These are phyloP conservation scores for Peronosclerospora sorghi DNA, from an alignment of 352 stramenopile species.

Conservation along the genomic window DNA sequence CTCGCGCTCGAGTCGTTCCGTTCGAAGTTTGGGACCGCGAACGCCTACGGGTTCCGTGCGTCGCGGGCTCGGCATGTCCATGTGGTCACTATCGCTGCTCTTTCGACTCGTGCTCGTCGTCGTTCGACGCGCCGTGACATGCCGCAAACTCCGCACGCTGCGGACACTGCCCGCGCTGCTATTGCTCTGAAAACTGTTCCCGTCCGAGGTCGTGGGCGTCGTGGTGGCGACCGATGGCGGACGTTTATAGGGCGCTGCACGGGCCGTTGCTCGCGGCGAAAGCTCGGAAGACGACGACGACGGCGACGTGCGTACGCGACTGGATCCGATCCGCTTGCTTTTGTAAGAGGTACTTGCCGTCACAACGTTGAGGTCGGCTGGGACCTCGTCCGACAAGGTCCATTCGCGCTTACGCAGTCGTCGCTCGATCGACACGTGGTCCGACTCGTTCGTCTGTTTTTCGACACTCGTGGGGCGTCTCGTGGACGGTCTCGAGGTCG, in stretches of 20 bases:
- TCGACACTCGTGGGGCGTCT: neutral
- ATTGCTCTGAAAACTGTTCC: slow-evolving; percentile 16
- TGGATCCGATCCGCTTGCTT: slow-evolving; percentile 16
- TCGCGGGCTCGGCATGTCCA: slow-evolving; percentile 10
- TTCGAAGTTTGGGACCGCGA: too few species aligned
- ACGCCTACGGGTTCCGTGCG: slow-evolving; percentile 3
- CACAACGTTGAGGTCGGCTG: slow-evolving; percentile 5
- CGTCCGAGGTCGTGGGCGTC: slow-evolving; percentile 11
- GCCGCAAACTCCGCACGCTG: slow-evolving; percentile 14
- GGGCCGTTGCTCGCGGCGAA: slow-evolving; percentile 25
- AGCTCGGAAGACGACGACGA: slow-evolving; percentile 45
- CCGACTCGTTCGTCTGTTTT: neutral
- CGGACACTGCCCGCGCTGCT: slow-evolving; percentile 20
- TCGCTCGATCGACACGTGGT: slow-evolving; percentile 3
- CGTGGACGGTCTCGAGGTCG: neutral
- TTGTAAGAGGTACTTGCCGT: slow-evolving; percentile 13
- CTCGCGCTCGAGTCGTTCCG: slow-evolving; percentile 42
- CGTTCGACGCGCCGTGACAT: slow-evolving; percentile 20
- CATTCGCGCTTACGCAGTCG: slow-evolving; percentile 25
- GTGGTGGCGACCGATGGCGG: slow-evolving; percentile 19
- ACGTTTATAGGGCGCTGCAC: slow-evolving; percentile 21
- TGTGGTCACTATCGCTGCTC: slow-evolving; percentile 21
- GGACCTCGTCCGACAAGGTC: slow-evolving; percentile 23
- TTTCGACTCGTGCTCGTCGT: slow-evolving; percentile 16
- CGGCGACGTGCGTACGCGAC: slow-evolving; percentile 34